Evolutionary conservation across 108 stramenopile genomes (phyloP).

Genomic region (Cylindrotheca fusiformis): DNA sequence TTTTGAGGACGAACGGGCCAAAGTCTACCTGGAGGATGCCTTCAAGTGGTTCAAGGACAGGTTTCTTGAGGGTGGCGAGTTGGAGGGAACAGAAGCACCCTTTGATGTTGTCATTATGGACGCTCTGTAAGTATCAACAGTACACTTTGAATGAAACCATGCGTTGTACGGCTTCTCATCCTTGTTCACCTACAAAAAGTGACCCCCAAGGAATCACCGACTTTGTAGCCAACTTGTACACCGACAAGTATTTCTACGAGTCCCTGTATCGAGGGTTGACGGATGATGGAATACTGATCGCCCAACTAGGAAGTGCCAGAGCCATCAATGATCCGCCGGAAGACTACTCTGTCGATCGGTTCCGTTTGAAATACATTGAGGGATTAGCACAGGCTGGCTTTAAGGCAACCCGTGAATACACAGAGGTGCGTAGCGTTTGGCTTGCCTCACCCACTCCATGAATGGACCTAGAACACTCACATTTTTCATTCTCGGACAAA

Average conservation of each 20-base stretch:
- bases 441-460: background rate
- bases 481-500: background rate
- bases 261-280: conserved; percentile 45
- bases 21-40: conserved; percentile 46
- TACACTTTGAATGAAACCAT: background rate
- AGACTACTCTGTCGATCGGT: conserved; percentile 31
- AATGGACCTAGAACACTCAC: background rate
- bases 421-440: conserved; percentile 26
- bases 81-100: conserved; percentile 7
- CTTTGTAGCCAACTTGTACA: conserved; percentile 53
- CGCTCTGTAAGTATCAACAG: conserved; percentile 54
- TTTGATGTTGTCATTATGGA: conserved; percentile 83
- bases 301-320: conserved; percentile 59
- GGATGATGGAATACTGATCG: conserved; percentile 55
- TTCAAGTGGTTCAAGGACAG: conserved; percentile 57
- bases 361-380: conserved; percentile 35
- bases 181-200: conserved; percentile 15
- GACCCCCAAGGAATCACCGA: conserved; percentile 44
- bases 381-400: conserved; percentile 53
- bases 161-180: background rate
- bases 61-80: conserved; percentile 7
- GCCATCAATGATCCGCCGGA: conserved; percentile 36
- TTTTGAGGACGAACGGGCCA: conserved; percentile 66
- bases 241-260: conserved; percentile 35
- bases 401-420: conserved; percentile 46